A percentile compares a stretch with the other conserved stretches of the same genome.
These are phyloP conservation scores for Termitomyces sp. DNA, from an alignment of 768 basidiomycete genomes.

Conservation along the genomic window DNA sequence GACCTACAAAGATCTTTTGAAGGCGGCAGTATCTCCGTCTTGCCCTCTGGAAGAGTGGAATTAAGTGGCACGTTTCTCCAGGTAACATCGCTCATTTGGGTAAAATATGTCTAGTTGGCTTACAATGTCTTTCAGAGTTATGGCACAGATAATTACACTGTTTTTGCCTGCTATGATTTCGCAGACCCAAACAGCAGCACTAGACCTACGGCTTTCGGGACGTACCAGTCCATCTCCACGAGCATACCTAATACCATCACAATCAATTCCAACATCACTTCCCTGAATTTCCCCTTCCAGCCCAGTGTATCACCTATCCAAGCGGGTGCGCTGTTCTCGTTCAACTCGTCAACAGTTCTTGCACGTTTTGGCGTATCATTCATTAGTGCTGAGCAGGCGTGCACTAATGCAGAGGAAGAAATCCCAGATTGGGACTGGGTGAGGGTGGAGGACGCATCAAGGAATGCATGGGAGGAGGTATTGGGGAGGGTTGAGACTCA, in stretches of 20 bases:
- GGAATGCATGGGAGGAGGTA: conserved; percentile 36
- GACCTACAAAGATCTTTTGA: conserved; percentile 43
- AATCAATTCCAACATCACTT: conserved; percentile 26
- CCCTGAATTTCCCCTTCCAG: conserved; percentile 33
- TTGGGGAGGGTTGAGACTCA: conserved; percentile 32
- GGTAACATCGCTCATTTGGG: conserved; percentile 15
- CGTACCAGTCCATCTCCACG: conserved; percentile 31
- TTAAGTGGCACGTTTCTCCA: conserved; percentile 41
- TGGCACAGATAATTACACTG: conserved; percentile 43
- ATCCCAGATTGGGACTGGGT: conserved; percentile 45
- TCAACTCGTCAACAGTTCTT: conserved; percentile 31
- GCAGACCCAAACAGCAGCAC: conserved; percentile 18
- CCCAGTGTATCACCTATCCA: conserved; percentile 31
- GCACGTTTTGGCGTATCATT: conserved; percentile 59
- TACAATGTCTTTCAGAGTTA: conserved; percentile 31
- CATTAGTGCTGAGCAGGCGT: conserved; percentile 46
- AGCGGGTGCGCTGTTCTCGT: conserved; percentile 40
- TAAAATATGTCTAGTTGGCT: not conserved
- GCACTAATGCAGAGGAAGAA: conserved; percentile 51
- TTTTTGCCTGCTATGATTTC: conserved; percentile 45
- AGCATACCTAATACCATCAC: conserved; percentile 28
- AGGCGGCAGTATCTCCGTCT: conserved; percentile 33
- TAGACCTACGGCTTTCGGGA: conserved; percentile 28
- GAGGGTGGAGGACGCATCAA: conserved; percentile 31
- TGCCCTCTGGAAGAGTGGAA: conserved; percentile 28